A percentile compares a stretch with the other conserved stretches of the same genome.
phyloP scores from a whole-genome alignment of 2,329 filamentous ascomycete species.

The Penicillium sp. region DNA sequence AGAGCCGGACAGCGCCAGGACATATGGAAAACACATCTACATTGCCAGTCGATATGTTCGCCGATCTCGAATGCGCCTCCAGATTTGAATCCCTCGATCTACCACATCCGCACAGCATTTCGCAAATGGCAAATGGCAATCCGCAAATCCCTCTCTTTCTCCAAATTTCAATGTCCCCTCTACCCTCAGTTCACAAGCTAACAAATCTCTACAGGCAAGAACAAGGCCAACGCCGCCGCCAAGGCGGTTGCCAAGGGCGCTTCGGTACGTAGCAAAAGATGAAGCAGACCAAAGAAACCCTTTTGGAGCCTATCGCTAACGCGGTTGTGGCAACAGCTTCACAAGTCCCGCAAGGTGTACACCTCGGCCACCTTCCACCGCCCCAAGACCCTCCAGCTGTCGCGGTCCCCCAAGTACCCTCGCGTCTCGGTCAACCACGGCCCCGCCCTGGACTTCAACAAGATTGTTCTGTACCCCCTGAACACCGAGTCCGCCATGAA shows the following conservation, averaged over 20 bases:
- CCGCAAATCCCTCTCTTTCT: constrained; percentile 10
- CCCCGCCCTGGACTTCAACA: constrained; percentile 93
- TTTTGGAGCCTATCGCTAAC: constrained; percentile 14
- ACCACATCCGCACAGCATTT: not conserved
- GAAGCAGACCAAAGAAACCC: constrained; percentile 8
- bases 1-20: not conserved
- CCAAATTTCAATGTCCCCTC: not conserved
- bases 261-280: constrained; percentile 67
- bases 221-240: constrained; percentile 84
- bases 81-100: not conserved
- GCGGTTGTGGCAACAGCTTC: constrained; percentile 50
- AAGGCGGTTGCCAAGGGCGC: constrained; percentile 96
- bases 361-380: constrained; percentile 92
- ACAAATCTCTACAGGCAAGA: constrained; percentile 45
- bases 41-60: not conserved
- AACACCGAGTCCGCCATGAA: constrained; percentile 99
- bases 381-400: constrained; percentile 92
- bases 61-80: not conserved
- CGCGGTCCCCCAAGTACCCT: constrained; percentile 90
- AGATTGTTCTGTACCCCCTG: constrained; percentile 94
- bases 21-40: not conserved
- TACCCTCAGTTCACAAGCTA: constrained; percentile 24
- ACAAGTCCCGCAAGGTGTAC: constrained; percentile 92
- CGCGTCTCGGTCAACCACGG: constrained; percentile 89
- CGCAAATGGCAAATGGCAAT: constrained; percentile 17